Base-by-base conservation (phyloP, 768 basidiomycete genomes). In the Boletus insuetus region DNA sequence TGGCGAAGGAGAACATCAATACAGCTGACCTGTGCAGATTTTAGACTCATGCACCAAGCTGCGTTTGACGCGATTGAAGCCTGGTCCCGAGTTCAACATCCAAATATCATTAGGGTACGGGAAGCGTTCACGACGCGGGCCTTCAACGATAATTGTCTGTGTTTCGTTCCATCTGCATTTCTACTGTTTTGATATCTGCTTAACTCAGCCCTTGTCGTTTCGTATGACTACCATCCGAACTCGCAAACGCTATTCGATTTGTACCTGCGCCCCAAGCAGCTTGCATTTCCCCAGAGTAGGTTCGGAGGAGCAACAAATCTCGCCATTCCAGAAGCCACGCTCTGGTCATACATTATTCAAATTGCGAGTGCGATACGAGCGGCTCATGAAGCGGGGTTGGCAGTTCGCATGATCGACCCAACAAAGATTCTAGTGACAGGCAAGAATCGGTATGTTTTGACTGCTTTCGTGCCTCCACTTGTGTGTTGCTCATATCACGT, bases 71-170 rank as follows among this genome's bases (percentile, higher is more conserved):
- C 84, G 10, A 87, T 98, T 44, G 95, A 97, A 60, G 75, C 83
- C 16, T 99, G 97, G 97, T 83, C 85, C 1, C 78, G 82, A 42
- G 77, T 98, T 53, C 81, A 77, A 17, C 96, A 98, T 73, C 94
- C 97, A 1, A 86, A 82, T 58, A 86, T 99, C 56, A 84, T 96
- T 16, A 71, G 82, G 10, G 75, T 98, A 20, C 81, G 83, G 46
- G 97, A 98, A 69, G 97, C 96, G 0, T 98, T 99, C 75, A 98
- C 97, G 0, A 96, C 96, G 0, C 82, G 87, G 29, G 84, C 90
- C 1, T 99, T 99, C 70, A 84, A 85, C 51, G 97, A 98, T 68
- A 87, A 86, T 62, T 98, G 95, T 96, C 64, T 48, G 87, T 56
- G 29, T 45, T 42, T 59, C 26, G 14, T 46, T 54, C 49, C 43